These are phyloP conservation scores for Cystobasidiopsis lactophilus DNA, from an alignment of 768 basidiomycete species.

Conservation along the genomic window DNA sequence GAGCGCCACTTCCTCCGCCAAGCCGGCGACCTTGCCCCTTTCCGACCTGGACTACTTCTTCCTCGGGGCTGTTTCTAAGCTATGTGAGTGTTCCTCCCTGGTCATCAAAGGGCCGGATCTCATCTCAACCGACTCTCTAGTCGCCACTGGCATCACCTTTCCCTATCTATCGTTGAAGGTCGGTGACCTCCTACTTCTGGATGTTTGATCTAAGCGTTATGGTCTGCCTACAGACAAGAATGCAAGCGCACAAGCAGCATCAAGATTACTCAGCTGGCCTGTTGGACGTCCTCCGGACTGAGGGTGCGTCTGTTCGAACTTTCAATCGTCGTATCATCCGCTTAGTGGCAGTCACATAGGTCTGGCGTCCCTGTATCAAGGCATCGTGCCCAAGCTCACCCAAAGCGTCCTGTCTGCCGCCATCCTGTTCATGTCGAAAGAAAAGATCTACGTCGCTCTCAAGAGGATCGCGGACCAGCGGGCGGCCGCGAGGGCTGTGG, in stretches of 20 bases:
- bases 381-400: constrained; percentile 62
- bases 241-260: constrained; percentile 57
- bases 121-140: constrained; percentile 23
- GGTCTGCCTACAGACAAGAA: constrained; percentile 41
- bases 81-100: constrained; percentile 25
- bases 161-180: constrained; percentile 29
- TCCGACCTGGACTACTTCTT: constrained; percentile 79
- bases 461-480: too few relatives aligned
- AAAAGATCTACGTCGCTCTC: not conserved
- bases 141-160: constrained; percentile 40
- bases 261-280: constrained; percentile 55
- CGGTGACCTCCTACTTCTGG: too few relatives aligned
- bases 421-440: constrained; percentile 12
- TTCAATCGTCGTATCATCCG: not conserved
- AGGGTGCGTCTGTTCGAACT: constrained; percentile 29
- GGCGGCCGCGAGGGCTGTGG: too few relatives aligned
- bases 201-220: too few relatives aligned
- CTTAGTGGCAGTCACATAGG: constrained; percentile 17
- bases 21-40: constrained; percentile 28
- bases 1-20: constrained; percentile 19
- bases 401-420: constrained; percentile 74
- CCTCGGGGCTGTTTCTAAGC: constrained; percentile 81
- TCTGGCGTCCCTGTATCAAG: constrained; percentile 61
- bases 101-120: constrained; percentile 24
- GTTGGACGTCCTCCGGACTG: constrained; percentile 50